Evolutionary conservation across 2,329 filamentous ascomycete species (phyloP).

Genomic region (Mariannaea elegans): DNA sequence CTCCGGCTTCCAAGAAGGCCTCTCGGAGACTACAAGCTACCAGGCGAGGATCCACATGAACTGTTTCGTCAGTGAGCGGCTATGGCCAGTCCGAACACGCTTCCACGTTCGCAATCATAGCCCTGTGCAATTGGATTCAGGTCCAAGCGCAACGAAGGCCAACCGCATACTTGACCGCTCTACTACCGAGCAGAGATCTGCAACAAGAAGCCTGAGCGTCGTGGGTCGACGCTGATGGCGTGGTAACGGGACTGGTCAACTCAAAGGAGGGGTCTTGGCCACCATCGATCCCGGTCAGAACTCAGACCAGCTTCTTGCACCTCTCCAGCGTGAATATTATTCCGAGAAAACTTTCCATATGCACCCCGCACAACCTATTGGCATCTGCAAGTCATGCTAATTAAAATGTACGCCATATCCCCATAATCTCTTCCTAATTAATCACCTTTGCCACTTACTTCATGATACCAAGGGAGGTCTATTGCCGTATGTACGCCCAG

Average conservation of each 20-base stretch:
- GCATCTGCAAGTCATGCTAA: neutral
- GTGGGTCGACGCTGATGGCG: conserved; percentile 23
- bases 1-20: neutral
- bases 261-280: neutral
- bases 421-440: neutral
- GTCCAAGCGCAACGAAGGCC: too few species aligned
- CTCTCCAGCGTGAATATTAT: neutral
- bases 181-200: conserved; percentile 9
- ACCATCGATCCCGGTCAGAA: conserved; percentile 8
- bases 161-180: conserved; percentile 1
- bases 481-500: too few species aligned
- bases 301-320: neutral
- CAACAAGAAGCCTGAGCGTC: conserved; percentile 1
- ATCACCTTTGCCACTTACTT: neutral
- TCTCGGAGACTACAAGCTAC: too few species aligned
- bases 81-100: too few species aligned
- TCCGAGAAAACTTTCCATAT: neutral
- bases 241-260: conserved; percentile 25
- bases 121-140: too few species aligned
- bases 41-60: neutral
- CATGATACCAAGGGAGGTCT: too few species aligned
- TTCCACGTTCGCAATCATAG: too few species aligned
- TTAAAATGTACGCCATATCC: neutral
- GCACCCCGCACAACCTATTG: neutral
- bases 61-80: too few species aligned